A percentile compares a stretch with the other conserved stretches of the same genome.
Conservation (phyloP, 2,329 filamentous ascomycete genomes). For the Colletotrichum tofieldiae region DNA sequence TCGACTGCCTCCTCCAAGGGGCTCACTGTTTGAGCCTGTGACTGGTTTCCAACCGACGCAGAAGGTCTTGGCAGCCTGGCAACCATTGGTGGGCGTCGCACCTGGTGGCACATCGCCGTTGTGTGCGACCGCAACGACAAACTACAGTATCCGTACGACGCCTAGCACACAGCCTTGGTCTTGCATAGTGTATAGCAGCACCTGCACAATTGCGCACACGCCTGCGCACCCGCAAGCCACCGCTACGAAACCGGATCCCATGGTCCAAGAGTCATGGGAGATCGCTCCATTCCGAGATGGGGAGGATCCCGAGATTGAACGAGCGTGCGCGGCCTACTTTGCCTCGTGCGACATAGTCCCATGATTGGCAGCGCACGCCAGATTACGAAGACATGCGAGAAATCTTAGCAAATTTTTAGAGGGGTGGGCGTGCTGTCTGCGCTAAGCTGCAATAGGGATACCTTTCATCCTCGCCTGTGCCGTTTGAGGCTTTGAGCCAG, state of each 20-base stretch:
- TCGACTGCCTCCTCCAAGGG: background rate
- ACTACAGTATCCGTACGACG: constrained; percentile 1
- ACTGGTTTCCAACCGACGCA: constrained; percentile 22
- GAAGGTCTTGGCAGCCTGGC: constrained; percentile 27
- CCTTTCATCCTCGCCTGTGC: background rate
- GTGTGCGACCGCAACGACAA: background rate
- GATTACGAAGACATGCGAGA: constrained; percentile 4
- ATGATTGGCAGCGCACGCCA: constrained; percentile 14
- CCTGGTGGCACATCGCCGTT: constrained; percentile 4
- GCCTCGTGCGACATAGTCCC: constrained; percentile 21
- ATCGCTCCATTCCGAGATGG: constrained; percentile 42
- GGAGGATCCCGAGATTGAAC: constrained; percentile 32
- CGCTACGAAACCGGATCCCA: constrained; percentile 7
- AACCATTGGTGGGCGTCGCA: background rate
- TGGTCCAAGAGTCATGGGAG: constrained; percentile 6
- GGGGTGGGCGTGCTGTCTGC: background rate
- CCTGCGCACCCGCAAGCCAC: background rate
- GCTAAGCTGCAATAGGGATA: constrained; percentile 16
- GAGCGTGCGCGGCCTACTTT: constrained; percentile 33
- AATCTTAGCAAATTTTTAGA: background rate
- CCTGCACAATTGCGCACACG: background rate
- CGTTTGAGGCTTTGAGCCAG: background rate
- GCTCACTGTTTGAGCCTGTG: constrained; percentile 27
- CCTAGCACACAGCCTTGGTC: background rate
- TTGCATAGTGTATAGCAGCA: background rate